These are phyloP conservation scores for Clavispora asparagi DNA, from an alignment of 805 yeast genomes.

Conservation along the genomic window DNA sequence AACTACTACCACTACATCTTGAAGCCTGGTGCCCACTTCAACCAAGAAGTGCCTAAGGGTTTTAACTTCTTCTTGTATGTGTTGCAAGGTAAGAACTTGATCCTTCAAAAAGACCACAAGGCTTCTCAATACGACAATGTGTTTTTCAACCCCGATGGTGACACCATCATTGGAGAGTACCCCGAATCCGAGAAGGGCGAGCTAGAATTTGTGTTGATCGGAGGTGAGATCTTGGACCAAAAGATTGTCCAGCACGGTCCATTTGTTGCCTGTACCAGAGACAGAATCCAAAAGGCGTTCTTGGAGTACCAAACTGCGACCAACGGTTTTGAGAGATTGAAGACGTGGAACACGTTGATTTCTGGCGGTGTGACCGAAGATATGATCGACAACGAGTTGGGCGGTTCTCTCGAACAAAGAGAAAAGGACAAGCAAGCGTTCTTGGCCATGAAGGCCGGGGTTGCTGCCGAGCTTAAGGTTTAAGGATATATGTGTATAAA, in stretches of 20 bases:
- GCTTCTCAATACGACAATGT: conserved; percentile 43
- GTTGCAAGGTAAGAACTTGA: conserved; percentile 51
- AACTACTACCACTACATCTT: conserved; percentile 61
- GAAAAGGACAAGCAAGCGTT: conserved; percentile 16
- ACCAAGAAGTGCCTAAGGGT: conserved; percentile 52
- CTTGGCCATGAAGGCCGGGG: conserved; percentile 2
- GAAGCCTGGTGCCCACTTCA: conserved; percentile 59
- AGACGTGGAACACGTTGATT: conserved; percentile 51
- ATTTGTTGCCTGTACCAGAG: conserved; percentile 71
- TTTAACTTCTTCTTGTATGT: conserved; percentile 70
- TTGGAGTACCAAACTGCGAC: conserved; percentile 62
- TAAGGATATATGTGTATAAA: background rate
- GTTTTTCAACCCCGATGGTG: conserved; percentile 71
- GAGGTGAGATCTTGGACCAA: conserved; percentile 72
- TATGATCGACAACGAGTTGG: conserved; percentile 35
- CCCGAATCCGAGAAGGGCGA: conserved; percentile 28
- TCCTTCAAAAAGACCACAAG: conserved; percentile 34
- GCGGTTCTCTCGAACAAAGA: conserved; percentile 30
- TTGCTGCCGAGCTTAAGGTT: background rate
- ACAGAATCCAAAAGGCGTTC: conserved; percentile 64
- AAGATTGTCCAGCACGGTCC: conserved; percentile 86
- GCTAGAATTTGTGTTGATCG: conserved; percentile 66
- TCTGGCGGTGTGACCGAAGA: conserved; percentile 39
- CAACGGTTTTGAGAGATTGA: conserved; percentile 68
- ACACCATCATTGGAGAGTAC: conserved; percentile 45